Evolutionary conservation across 129 eudicot species (phyloP).

Genomic region (Flaveria linearis): DNA sequence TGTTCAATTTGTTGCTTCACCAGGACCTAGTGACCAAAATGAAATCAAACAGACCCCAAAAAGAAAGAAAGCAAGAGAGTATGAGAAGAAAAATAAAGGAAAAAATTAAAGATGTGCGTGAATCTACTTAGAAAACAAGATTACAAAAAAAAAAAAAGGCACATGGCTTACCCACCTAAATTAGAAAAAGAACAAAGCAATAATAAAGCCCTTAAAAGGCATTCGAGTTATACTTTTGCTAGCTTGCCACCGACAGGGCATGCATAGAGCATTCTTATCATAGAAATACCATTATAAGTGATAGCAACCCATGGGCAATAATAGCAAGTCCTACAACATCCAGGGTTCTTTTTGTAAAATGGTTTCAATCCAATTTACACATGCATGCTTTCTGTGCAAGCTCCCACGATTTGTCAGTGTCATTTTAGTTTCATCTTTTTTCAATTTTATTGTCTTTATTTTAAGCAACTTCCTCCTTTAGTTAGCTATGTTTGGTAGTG

Average conservation of each 20-base stretch:
- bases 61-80: background rate
- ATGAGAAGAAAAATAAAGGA: background rate
- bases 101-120: background rate
- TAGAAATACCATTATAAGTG: background rate
- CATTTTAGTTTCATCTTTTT: no score
- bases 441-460: no score
- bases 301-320: no score
- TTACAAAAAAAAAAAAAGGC: background rate
- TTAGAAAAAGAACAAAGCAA: background rate
- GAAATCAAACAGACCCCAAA: conserved; percentile 15
- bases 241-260: background rate
- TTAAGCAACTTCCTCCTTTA: no score
- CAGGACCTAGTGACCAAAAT: conserved; percentile 43
- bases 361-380: no score
- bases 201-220: no score
- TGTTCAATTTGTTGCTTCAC: conserved; percentile 71
- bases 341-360: no score
- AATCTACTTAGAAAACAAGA: background rate
- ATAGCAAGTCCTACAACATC: no score
- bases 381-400: no score
- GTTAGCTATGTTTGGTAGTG: no score
- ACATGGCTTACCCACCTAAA: background rate
- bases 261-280: background rate
- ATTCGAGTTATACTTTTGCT: background rate
- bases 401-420: no score